Percentiles rank a stretch among this genome's conserved stretches.
phyloP scores from a whole-genome alignment of 352 stramenopile species.

The Globisporangium viniferum region DNA sequence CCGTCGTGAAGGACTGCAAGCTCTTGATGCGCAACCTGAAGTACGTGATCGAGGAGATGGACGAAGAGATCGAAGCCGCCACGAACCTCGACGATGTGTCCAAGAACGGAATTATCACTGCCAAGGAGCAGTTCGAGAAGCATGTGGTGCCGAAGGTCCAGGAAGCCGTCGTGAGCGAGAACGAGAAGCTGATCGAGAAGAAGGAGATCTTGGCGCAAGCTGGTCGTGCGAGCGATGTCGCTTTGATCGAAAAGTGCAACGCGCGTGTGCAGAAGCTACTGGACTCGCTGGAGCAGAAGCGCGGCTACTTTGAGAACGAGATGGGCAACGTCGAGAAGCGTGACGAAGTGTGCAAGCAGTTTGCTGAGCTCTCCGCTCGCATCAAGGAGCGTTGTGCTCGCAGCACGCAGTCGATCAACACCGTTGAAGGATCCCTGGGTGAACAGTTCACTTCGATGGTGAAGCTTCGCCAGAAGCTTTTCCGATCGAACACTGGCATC shows the following conservation, averaged over 20 bases:
- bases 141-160: conserved; percentile 75
- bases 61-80: conserved; percentile 79
- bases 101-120: conserved; percentile 59
- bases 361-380: conserved; percentile 62
- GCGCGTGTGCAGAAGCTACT: conserved; percentile 65
- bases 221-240: conserved; percentile 52
- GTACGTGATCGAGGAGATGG: conserved; percentile 87
- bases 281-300: conserved; percentile 69
- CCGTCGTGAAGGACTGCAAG: conserved; percentile 86
- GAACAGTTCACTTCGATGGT: conserved; percentile 84
- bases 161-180: conserved; percentile 60
- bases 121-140: conserved; percentile 67
- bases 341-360: conserved; percentile 73
- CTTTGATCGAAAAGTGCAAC: conserved; percentile 72
- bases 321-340: conserved; percentile 73
- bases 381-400: conserved; percentile 75
- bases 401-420: conserved; percentile 80
- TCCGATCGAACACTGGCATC: conserved; percentile 54
- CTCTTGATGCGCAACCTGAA: conserved; percentile 84
- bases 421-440: conserved; percentile 63
- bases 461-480: conserved; percentile 60
- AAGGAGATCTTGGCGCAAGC: conserved; percentile 61
- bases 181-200: conserved; percentile 83
- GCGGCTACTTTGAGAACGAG: conserved; percentile 70
- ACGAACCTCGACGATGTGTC: conserved; percentile 72